These are phyloP conservation scores for Auriscalpium orientale DNA, from an alignment of 768 basidiomycete genomes.

Conservation along the genomic window DNA sequence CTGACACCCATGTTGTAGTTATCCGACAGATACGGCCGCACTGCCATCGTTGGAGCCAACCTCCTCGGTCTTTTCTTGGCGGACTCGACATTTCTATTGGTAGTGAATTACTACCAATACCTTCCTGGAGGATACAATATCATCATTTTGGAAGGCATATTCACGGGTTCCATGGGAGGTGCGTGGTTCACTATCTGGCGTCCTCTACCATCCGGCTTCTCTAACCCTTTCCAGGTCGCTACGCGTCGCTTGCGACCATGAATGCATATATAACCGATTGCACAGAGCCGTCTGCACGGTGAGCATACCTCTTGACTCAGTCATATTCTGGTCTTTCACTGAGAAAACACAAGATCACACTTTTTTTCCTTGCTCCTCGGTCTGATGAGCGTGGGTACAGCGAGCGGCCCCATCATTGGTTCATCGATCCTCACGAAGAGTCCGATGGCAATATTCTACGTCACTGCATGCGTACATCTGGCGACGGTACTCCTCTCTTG, in stretches of 20 bases:
- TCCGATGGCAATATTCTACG: background rate
- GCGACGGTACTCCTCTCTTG: background rate
- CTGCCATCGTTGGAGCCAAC: background rate
- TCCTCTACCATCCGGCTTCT: background rate
- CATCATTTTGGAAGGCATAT: background rate
- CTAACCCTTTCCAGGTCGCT: background rate
- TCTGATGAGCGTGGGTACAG: background rate
- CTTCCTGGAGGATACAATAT: background rate
- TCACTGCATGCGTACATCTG: background rate
- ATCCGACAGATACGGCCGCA: background rate
- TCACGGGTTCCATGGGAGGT: background rate
- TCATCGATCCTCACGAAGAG: background rate
- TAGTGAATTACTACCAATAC: background rate
- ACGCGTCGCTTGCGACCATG: background rate
- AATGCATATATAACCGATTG: background rate
- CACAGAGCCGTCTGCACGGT: background rate
- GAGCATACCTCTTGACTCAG: background rate
- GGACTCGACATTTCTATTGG: background rate
- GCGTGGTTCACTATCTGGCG: background rate
- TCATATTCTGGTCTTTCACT: background rate
- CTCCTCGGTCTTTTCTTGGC: background rate
- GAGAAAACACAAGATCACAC: background rate
- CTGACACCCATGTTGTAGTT: background rate
- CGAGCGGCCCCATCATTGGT: background rate
- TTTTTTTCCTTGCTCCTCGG: background rate